Evolutionary conservation across 208 protist species (phyloP).

Genomic region (Porcisia deanei): DNA sequence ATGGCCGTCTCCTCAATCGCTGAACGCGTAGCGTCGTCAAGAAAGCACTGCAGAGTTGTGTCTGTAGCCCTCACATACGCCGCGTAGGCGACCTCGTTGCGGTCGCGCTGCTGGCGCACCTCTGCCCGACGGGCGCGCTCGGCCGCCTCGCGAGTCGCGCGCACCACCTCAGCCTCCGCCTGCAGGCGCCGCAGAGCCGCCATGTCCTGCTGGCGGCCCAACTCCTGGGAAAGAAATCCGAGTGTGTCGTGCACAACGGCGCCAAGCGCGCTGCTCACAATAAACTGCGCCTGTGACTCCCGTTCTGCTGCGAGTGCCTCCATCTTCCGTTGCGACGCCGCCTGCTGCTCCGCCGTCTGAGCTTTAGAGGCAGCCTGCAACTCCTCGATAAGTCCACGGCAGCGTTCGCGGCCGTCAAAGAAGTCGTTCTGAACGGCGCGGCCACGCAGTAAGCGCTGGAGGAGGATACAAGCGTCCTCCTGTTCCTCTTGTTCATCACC

Average conservation of each 20-base stretch:
- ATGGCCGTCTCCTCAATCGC: slow-evolving; percentile 68
- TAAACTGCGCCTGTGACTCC: slow-evolving; percentile 48
- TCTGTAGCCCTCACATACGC: slow-evolving; percentile 63
- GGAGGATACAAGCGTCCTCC: slow-evolving; percentile 86
- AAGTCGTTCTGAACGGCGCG: slow-evolving; percentile 94
- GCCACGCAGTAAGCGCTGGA: slow-evolving; percentile 91
- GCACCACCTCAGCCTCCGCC: slow-evolving; percentile 67
- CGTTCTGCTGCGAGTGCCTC: slow-evolving; percentile 37
- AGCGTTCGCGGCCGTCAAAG: slow-evolving; percentile 94
- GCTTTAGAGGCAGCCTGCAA: slow-evolving; percentile 90
- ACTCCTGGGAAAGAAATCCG: slow-evolving; percentile 86
- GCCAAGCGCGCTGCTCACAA: slow-evolving; percentile 72
- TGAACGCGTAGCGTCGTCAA: slow-evolving; percentile 50
- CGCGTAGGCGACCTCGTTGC: slow-evolving; percentile 72
- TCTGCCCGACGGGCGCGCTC: slow-evolving; percentile 70
- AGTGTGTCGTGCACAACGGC: slow-evolving; percentile 84
- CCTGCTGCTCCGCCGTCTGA: slow-evolving; percentile 64
- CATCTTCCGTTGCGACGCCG: slow-evolving; percentile 40
- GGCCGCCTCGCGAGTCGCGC: slow-evolving; percentile 72
- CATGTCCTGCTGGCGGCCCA: slow-evolving; percentile 79
- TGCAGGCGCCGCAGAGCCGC: slow-evolving; percentile 50
- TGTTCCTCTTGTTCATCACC: slow-evolving; percentile 80
- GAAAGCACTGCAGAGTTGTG: slow-evolving; percentile 66
- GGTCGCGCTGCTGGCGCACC: slow-evolving; percentile 70
- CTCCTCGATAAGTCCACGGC: slow-evolving; percentile 91